Evolutionary conservation across 2,329 filamentous ascomycete genomes (phyloP).

Genomic region (Onygena corvina): DNA sequence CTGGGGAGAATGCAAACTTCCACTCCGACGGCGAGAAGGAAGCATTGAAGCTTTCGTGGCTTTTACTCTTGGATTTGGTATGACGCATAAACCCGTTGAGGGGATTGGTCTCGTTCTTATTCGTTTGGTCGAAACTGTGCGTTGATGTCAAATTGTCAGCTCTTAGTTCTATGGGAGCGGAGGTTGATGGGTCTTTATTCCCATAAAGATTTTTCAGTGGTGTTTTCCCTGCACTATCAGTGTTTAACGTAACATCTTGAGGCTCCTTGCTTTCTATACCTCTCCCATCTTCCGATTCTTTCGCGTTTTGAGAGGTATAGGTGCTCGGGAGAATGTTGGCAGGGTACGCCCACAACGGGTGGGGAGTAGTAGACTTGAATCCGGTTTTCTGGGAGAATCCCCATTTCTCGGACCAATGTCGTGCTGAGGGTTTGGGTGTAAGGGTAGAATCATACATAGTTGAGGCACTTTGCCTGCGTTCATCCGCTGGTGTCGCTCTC

Average conservation of each 20-base stretch:
- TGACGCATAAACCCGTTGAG: constrained; percentile 6
- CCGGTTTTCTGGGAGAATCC: constrained; percentile 7
- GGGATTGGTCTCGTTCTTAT: neutral
- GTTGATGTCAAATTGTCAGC: neutral
- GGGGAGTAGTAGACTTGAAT: neutral
- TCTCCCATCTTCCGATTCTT: neutral
- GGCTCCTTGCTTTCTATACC: neutral
- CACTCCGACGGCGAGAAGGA: constrained; percentile 35
- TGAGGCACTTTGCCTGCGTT: constrained; percentile 8
- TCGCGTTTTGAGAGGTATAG: neutral
- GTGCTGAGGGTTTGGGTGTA: constrained; percentile 11
- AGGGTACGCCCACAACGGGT: constrained; percentile 4
- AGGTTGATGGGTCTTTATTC: neutral
- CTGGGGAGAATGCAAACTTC: constrained; percentile 27
- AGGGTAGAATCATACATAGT: constrained; percentile 16
- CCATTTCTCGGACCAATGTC: constrained; percentile 16
- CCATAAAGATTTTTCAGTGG: neutral
- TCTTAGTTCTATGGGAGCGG: neutral
- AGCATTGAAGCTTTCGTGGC: constrained; percentile 26
- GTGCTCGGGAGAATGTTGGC: constrained; percentile 1
- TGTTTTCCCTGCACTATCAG: neutral
- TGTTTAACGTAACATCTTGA: neutral
- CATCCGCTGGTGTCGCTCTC: neutral
- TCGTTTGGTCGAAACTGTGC: constrained; percentile 2
- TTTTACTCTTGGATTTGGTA: constrained; percentile 24